phyloP scores from a whole-genome alignment of 1,139 yeast species.

The Protomyces arabidopsidicola region DNA sequence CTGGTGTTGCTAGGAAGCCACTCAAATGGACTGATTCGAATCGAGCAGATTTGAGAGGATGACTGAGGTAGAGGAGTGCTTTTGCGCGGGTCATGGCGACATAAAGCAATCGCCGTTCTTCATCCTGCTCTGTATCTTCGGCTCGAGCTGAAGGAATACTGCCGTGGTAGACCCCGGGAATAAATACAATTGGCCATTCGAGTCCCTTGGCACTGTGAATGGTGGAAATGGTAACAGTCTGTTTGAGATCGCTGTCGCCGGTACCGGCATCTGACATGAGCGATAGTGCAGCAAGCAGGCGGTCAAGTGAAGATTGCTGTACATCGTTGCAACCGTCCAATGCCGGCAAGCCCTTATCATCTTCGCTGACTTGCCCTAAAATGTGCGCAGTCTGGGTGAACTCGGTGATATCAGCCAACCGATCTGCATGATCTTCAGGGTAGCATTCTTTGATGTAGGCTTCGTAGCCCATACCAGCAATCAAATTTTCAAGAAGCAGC shows the following conservation, averaged over 20 bases:
- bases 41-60: conserved; percentile 25
- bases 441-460: conserved; percentile 39
- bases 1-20: conserved; percentile 8
- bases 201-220: conserved; percentile 78
- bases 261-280: conserved; percentile 45
- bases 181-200: conserved; percentile 90
- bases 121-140: conserved; percentile 47
- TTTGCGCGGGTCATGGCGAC: conserved; percentile 88
- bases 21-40: conserved; percentile 18
- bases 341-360: conserved; percentile 38
- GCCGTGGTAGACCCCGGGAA: conserved; percentile 46
- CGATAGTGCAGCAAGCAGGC: conserved; percentile 58
- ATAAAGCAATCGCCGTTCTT: conserved; percentile 77
- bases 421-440: conserved; percentile 34
- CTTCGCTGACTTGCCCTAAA: conserved; percentile 43
- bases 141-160: conserved; percentile 36
- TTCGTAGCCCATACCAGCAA: conserved; percentile 29
- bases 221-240: conserved; percentile 54
- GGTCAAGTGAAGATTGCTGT: conserved; percentile 36
- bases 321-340: conserved; percentile 21
- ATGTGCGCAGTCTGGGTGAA: conserved; percentile 33
- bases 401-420: conserved; percentile 30
- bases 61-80: conserved; percentile 31
- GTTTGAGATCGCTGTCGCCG: conserved; percentile 33
- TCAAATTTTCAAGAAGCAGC: not conserved